These are phyloP conservation scores for Penstemon eatonii DNA, from an alignment of 257 asterid species.

Conservation along the genomic window DNA sequence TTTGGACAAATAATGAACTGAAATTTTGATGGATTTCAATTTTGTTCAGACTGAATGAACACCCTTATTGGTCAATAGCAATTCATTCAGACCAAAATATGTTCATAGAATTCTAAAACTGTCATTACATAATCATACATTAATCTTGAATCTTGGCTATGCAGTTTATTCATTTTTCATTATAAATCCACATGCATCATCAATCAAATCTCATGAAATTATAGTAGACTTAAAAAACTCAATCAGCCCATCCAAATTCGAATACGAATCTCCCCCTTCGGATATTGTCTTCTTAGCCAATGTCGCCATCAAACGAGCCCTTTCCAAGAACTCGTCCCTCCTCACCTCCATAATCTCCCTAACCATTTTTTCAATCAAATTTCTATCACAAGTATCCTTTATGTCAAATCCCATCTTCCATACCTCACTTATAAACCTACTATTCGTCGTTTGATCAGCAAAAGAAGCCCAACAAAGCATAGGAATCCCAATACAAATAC, in stretches of 20 bases:
- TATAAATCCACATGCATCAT: too few species aligned
- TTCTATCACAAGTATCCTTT: slow-evolving; percentile 52
- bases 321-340: slow-evolving; percentile 39
- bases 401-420: slow-evolving; percentile 68
- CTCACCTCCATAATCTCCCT: slow-evolving; percentile 45
- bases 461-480: slow-evolving; percentile 42
- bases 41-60: too few species aligned
- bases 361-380: slow-evolving; percentile 37
- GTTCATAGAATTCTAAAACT: too few species aligned
- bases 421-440: slow-evolving; percentile 55
- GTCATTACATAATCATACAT: too few species aligned
- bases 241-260: slow-evolving; percentile 31
- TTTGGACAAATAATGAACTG: too few species aligned
- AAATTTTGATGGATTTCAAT: too few species aligned
- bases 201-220: background rate
- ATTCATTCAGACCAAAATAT: too few species aligned
- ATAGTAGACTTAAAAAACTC: slow-evolving; percentile 21
- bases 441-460: slow-evolving; percentile 48
- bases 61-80: too few species aligned
- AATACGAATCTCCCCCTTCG: slow-evolving; percentile 46
- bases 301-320: slow-evolving; percentile 30
- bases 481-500: slow-evolving; percentile 35
- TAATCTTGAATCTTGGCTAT: too few species aligned
- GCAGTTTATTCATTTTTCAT: too few species aligned
- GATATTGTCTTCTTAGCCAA: slow-evolving; percentile 39